Evolutionary conservation across 192 early-diverging fungal genomes (phyloP).

Genomic region (Backusella tarrabulga): DNA sequence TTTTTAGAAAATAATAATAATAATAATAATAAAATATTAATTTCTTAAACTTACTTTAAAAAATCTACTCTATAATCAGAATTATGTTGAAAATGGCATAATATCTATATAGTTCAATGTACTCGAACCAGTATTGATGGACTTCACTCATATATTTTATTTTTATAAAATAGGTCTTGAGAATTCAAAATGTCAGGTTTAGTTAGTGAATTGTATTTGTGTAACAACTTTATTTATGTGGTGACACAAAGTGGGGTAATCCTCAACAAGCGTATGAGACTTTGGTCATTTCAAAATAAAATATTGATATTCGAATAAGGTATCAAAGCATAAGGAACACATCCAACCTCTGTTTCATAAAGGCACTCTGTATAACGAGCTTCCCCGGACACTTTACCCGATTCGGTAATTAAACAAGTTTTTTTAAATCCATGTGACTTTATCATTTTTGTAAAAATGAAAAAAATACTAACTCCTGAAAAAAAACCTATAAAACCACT

Average conservation of each 20-base stretch:
- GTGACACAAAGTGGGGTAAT: slow-evolving; percentile 4
- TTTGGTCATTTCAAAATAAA: neutral
- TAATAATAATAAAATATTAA: neutral
- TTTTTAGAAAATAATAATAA: neutral
- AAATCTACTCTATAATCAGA: neutral
- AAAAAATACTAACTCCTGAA: neutral
- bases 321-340: neutral
- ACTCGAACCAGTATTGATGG: neutral
- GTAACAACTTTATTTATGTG: neutral
- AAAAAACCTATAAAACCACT: neutral
- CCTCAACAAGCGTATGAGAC: neutral
- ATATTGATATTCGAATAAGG: neutral
- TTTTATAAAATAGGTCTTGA: neutral
- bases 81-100: neutral
- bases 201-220: neutral
- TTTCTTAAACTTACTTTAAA: neutral
- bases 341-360: neutral
- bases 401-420: slow-evolving; percentile 7
- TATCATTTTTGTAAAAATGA: neutral
- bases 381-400: neutral
- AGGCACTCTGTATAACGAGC: neutral
- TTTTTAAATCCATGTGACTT: slow-evolving; percentile 1
- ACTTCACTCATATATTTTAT: neutral
- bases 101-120: neutral
- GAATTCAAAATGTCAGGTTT: neutral